A percentile compares a stretch with the other conserved stretches of the same genome.
Conservation (phyloP, 768 basidiomycete species). For the Tricholoma furcatifolium region DNA sequence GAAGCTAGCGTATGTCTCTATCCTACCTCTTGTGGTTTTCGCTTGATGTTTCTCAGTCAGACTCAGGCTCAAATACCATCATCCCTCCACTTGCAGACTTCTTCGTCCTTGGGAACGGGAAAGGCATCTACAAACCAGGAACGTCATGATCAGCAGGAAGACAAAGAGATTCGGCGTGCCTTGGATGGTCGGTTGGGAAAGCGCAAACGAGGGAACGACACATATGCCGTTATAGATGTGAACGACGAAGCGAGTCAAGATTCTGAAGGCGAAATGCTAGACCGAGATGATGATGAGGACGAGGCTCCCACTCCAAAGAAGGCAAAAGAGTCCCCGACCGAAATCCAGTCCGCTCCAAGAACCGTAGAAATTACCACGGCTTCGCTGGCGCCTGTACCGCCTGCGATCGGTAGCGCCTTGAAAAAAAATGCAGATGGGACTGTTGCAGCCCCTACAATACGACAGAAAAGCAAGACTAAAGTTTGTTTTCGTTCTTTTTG, state of each 20-base stretch:
- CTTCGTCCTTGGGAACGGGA: constrained; percentile 82
- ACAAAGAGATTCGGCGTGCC: constrained; percentile 53
- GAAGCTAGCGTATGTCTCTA: constrained; percentile 68
- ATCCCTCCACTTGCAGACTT: constrained; percentile 66
- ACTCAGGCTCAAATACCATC: constrained; percentile 68
- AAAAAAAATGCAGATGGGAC: constrained; percentile 66
- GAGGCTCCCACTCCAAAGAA: neutral
- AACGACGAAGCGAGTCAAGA: constrained; percentile 27
- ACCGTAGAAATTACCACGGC: constrained; percentile 1
- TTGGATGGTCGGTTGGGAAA: constrained; percentile 48
- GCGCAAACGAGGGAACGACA: constrained; percentile 45
- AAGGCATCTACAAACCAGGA: constrained; percentile 60
- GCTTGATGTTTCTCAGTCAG: constrained; percentile 49
- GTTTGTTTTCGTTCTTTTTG: constrained; percentile 29
- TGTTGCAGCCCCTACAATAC: constrained; percentile 47
- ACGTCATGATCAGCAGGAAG: constrained; percentile 55
- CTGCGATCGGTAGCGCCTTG: constrained; percentile 61
- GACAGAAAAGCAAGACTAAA: constrained; percentile 41
- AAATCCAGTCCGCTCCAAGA: neutral
- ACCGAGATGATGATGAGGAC: constrained; percentile 3
- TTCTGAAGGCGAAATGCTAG: constrained; percentile 23
- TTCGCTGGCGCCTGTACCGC: constrained; percentile 17
- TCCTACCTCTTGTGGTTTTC: constrained; percentile 4
- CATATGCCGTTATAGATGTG: constrained; percentile 34
- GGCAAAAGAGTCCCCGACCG: constrained; percentile 1